Conservation (phyloP, 2,329 filamentous ascomycete genomes). For the Tricladium varicosporioides region DNA sequence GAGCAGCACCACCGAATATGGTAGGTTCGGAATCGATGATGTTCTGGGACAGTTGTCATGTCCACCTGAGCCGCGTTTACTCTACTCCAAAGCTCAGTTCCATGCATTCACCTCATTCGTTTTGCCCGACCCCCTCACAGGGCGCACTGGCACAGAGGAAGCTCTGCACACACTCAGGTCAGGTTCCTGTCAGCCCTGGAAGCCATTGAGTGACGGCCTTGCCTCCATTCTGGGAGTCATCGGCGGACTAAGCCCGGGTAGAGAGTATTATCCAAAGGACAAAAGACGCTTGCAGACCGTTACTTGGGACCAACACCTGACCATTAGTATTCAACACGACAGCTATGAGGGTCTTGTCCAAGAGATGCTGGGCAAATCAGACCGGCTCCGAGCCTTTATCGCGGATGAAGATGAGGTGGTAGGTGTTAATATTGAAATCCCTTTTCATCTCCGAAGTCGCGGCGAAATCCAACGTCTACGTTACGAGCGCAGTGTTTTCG, state of each 20-base stretch:
- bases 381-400: slow-evolving; percentile 10
- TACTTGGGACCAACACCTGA: slow-evolving; percentile 12
- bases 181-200: slow-evolving; percentile 45
- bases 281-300: slow-evolving; percentile 11
- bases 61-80: slow-evolving; percentile 43
- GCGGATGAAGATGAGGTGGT: not conserved
- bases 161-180: slow-evolving; percentile 50
- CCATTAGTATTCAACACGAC: slow-evolving; percentile 15
- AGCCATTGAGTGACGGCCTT: not conserved
- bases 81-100: slow-evolving; percentile 47
- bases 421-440: slow-evolving; percentile 2
- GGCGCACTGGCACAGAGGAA: slow-evolving; percentile 52
- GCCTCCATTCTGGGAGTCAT: slow-evolving; percentile 8
- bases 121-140: slow-evolving; percentile 32
- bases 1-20: not conserved
- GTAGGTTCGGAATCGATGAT: slow-evolving; percentile 46
- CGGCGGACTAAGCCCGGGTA: slow-evolving; percentile 3
- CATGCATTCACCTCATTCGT: slow-evolving; percentile 55
- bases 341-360: slow-evolving; percentile 10
- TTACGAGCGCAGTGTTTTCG: slow-evolving; percentile 20
- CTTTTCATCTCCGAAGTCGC: slow-evolving; percentile 13
- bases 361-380: slow-evolving; percentile 10
- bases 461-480: slow-evolving; percentile 11
- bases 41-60: slow-evolving; percentile 46
- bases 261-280: slow-evolving; percentile 16